Evolutionary conservation across 2,329 filamentous ascomycete species (phyloP).

Genomic region (Pseudocercospora fuligena): DNA sequence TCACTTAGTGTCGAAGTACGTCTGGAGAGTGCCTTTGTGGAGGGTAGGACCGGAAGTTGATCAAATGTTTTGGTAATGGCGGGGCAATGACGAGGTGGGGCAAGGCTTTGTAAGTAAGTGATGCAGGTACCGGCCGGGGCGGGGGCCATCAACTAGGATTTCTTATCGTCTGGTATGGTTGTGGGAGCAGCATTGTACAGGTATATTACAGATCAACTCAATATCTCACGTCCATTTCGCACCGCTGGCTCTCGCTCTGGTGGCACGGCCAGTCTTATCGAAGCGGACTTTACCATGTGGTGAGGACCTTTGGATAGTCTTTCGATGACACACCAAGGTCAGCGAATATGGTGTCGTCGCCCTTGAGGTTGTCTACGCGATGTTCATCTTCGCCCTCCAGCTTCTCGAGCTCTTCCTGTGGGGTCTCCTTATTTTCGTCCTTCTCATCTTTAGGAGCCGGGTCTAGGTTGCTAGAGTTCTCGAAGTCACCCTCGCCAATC

Average conservation of each 20-base stretch:
- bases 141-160: too few species aligned
- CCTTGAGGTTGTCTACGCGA: conserved; percentile 64
- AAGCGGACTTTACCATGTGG: conserved; percentile 58
- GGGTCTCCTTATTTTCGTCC: conserved; percentile 62
- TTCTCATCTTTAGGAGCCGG: conserved; percentile 62
- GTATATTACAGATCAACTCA: neutral
- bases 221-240: neutral
- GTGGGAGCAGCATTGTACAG: neutral
- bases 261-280: neutral
- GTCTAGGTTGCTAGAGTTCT: conserved; percentile 58
- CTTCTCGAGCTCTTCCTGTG: conserved; percentile 73
- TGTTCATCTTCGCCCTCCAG: conserved; percentile 76
- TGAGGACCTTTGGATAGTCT: conserved; percentile 67
- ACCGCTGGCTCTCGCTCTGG: neutral
- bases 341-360: conserved; percentile 64
- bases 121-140: too few species aligned
- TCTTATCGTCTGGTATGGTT: too few species aligned
- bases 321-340: conserved; percentile 65
- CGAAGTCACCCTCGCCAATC: conserved; percentile 67
- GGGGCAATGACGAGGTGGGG: too few species aligned
- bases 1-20: too few species aligned
- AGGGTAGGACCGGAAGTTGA: too few species aligned
- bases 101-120: too few species aligned
- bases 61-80: too few species aligned
- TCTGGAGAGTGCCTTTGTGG: too few species aligned